Percentiles rank a stretch among this genome's conserved stretches.
Evolutionary conservation across 2,329 filamentous ascomycete genomes (phyloP).

Genomic region (Colletotrichum acutatum): DNA sequence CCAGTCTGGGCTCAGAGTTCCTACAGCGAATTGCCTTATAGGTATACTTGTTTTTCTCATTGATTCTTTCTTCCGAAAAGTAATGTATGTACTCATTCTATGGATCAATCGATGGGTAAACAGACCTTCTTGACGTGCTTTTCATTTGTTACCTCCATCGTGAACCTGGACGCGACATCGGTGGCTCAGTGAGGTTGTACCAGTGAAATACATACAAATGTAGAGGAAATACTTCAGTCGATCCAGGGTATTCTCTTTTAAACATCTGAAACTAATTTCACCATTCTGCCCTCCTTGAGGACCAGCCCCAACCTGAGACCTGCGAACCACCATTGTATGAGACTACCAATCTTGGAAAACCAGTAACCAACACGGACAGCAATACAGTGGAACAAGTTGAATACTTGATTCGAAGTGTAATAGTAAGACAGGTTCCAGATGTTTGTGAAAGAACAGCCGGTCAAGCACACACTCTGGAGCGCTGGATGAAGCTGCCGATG

Average conservation of each 20-base stretch:
- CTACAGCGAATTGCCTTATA: rapidly evolving
- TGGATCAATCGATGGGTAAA: too few relatives aligned
- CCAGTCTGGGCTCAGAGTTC: background rate
- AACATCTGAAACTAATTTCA: too few relatives aligned
- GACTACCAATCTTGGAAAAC: too few relatives aligned
- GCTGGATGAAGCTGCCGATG: background rate
- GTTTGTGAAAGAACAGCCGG: background rate
- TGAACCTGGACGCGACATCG: background rate
- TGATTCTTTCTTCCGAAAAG: too few relatives aligned
- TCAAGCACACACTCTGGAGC: background rate
- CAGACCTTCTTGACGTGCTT: background rate
- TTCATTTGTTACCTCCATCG: background rate
- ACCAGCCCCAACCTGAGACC: too few relatives aligned
- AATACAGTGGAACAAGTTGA: background rate
- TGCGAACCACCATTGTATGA: too few relatives aligned
- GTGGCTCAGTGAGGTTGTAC: background rate
- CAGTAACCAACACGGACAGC: too few relatives aligned
- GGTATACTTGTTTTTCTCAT: background rate
- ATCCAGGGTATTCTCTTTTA: too few relatives aligned
- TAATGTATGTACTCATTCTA: too few relatives aligned
- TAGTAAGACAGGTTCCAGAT: background rate
- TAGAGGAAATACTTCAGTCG: too few relatives aligned
- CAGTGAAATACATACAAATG: too few relatives aligned
- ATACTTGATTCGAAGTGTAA: rapidly evolving
- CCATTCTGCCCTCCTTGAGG: too few relatives aligned